Base-by-base conservation (phyloP, 139 green algal genomes). In the Coccomyxa sp. region DNA sequence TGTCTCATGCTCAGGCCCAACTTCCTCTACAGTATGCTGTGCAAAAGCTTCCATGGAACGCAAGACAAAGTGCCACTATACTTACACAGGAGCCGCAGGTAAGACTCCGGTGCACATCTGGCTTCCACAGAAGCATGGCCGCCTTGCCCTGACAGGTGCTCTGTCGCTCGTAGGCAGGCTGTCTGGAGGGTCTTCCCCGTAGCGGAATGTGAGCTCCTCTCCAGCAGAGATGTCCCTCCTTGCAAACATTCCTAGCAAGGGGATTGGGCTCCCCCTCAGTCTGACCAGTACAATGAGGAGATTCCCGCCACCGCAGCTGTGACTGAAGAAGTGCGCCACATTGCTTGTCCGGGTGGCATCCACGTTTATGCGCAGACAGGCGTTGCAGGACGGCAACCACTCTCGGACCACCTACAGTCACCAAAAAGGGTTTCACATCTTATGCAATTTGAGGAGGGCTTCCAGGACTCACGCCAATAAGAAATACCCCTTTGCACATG, bases 251-350 rank as follows among this genome's bases (percentile, higher is more conserved):
- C 79, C 82, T 0, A 90, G 79, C 0, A 75, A 54, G 0, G 90
- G 90, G 8, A 95, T 10, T n/a, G 90, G 44, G 29, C 38, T 38
- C 1, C 91, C 91, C 7, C 39, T 39, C 0, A 71, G 80, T 18
- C 74, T 80, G 6, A 89, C 86, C 7, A 89, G 36, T 2, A 83
- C 8, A 6, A 88, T 69, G 22, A 34, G 40, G 35, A 94, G 37
- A 35, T 86, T 90, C 68, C 90, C 90, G 4, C 90, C 91, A n/a
- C 80, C 76, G 68, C 81, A 76, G 14, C 76, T 86, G 73, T 93
- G 87, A 77, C 93, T 94, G 74, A 93, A 84, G 79, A 95, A 94
- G 0, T 86, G 84, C 0, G 88, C 84, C 0, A 89, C 70, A 70
- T 94, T 95, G 34, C 91, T 87, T 0, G 12, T 68, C 0, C 9